Percentiles rank a stretch among this genome's conserved stretches.
These are phyloP conservation scores for Asclepias syriaca DNA, from an alignment of 257 asterid genomes.

Conservation along the genomic window DNA sequence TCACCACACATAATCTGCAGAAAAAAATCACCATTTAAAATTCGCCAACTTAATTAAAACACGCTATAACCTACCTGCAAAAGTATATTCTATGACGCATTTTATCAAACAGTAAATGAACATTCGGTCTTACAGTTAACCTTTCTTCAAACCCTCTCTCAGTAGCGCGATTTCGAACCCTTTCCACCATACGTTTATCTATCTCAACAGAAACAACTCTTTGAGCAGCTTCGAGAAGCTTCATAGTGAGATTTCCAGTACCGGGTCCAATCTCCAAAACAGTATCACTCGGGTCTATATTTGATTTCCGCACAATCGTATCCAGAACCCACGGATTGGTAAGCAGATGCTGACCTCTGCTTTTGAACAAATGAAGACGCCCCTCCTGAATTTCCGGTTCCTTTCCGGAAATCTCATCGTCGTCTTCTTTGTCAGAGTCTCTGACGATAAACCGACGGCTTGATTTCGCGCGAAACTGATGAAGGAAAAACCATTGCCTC, in stretches of 20 bases:
- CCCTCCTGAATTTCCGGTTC: slow-evolving; percentile 20
- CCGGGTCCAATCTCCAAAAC: slow-evolving; percentile 97
- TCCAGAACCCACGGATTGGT: slow-evolving; percentile 67
- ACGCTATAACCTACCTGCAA: background rate
- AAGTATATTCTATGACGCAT: slow-evolving; percentile 27
- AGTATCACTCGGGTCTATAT: slow-evolving; percentile 59
- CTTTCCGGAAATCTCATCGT: slow-evolving; percentile 23
- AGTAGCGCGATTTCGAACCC: slow-evolving; percentile 53
- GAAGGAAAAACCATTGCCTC: slow-evolving; percentile 14
- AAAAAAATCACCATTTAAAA: slow-evolving; percentile 5
- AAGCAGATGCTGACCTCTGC: slow-evolving; percentile 91
- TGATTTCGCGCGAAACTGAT: slow-evolving; percentile 38
- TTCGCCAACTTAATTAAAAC: slow-evolving; percentile 1
- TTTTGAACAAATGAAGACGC: slow-evolving; percentile 48
- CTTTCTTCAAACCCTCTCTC: slow-evolving; percentile 47
- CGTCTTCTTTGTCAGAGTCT: slow-evolving; percentile 31
- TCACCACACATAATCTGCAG: slow-evolving; percentile 63
- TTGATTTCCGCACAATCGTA: slow-evolving; percentile 58
- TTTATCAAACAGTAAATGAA: slow-evolving; percentile 36
- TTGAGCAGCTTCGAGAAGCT: slow-evolving; percentile 71
- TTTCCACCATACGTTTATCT: slow-evolving; percentile 77
- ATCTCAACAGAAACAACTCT: slow-evolving; percentile 72
- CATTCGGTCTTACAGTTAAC: slow-evolving; percentile 47
- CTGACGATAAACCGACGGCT: slow-evolving; percentile 22
- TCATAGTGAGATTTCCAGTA: slow-evolving; percentile 86